Conservation (phyloP, 495 filamentous ascomycete species). For the Neurospora discreta region DNA sequence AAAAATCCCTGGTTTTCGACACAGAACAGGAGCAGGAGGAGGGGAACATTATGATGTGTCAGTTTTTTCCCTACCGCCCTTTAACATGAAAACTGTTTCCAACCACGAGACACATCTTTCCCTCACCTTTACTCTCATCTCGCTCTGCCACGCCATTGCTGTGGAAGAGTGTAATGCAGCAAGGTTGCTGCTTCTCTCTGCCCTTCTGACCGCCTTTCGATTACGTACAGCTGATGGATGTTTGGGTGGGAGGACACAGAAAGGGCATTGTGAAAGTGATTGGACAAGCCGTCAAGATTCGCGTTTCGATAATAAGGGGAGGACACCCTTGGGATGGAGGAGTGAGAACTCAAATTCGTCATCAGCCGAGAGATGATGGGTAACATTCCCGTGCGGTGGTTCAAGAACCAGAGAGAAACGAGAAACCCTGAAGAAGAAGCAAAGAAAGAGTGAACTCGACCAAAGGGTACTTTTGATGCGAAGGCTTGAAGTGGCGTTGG, state of each 20-base stretch:
- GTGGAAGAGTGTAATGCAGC: background rate
- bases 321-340: background rate
- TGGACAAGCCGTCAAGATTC: background rate
- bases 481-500: background rate
- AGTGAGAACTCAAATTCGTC: background rate
- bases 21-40: background rate
- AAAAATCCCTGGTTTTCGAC: background rate
- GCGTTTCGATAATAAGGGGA: background rate
- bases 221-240: background rate
- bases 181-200: background rate
- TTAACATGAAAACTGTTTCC: background rate
- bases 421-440: background rate
- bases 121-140: background rate
- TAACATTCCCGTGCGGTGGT: background rate
- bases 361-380: background rate
- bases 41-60: background rate
- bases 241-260: background rate
- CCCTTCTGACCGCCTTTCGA: background rate
- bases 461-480: background rate
- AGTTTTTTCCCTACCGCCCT: background rate
- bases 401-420: background rate
- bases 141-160: background rate
- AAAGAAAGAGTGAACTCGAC: background rate
- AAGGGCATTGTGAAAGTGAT: background rate
- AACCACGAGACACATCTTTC: background rate